Conservation (phyloP, 345 rosid genomes). For the Gynandropsis gynandra region DNA sequence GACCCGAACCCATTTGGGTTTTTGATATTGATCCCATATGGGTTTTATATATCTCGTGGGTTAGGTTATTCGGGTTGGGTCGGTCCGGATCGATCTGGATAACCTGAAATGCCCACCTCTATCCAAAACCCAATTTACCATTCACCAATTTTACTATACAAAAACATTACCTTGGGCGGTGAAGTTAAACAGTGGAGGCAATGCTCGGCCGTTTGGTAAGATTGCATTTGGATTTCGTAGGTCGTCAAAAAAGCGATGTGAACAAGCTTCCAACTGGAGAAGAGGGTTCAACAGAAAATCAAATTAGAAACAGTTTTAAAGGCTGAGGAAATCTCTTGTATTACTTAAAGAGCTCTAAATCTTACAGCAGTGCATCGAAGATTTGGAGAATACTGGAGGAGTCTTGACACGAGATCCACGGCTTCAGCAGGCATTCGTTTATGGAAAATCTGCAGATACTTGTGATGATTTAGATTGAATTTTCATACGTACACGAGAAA, state of each 20-base stretch:
- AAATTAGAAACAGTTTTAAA: slow-evolving; percentile 3
- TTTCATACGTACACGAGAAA: slow-evolving; percentile 10
- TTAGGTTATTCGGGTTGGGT: too few species aligned
- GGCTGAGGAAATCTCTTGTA: not conserved
- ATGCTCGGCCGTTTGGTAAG: slow-evolving; percentile 81
- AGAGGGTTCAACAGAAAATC: not conserved
- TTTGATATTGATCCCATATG: too few species aligned
- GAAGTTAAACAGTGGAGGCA: slow-evolving; percentile 87
- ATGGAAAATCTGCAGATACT: slow-evolving; percentile 27
- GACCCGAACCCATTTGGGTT: too few species aligned
- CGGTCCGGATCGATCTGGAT: too few species aligned
- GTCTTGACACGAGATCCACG: slow-evolving; percentile 34
- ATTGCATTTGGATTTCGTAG: slow-evolving; percentile 65
- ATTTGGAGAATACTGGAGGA: slow-evolving; percentile 35
- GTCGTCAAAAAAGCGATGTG: slow-evolving; percentile 91
- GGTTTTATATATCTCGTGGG: too few species aligned
- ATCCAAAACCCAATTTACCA: not conserved
- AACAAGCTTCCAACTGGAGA: slow-evolving; percentile 88
- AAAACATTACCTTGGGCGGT: slow-evolving; percentile 66
- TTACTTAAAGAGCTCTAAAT: not conserved
- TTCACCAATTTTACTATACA: not conserved
- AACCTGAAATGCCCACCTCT: too few species aligned
- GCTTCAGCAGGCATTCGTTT: slow-evolving; percentile 41
- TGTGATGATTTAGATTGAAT: slow-evolving; percentile 15
- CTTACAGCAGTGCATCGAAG: slow-evolving; percentile 36